phyloP scores from a whole-genome alignment of 352 stramenopile species.

The Globisporangium paddicum region DNA sequence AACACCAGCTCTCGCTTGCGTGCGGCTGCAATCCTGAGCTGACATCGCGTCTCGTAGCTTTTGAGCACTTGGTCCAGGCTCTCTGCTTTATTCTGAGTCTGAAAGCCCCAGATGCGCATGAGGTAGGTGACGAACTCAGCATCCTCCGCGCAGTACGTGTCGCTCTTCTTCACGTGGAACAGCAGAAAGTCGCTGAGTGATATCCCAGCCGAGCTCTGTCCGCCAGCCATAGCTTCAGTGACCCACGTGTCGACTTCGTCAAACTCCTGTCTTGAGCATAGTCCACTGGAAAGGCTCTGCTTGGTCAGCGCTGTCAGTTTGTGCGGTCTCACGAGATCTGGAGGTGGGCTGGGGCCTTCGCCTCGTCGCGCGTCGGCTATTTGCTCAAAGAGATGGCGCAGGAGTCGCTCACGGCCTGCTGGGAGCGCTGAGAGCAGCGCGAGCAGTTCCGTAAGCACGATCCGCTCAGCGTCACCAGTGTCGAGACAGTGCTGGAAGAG shows the following conservation, averaged over 20 bases:
- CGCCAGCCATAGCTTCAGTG: neutral
- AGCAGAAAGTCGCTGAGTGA: slow-evolving; percentile 32
- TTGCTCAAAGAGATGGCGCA: slow-evolving; percentile 53
- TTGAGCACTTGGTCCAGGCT: slow-evolving; percentile 17
- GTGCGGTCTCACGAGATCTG: slow-evolving; percentile 39
- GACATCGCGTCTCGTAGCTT: slow-evolving; percentile 24
- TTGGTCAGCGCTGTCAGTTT: slow-evolving; percentile 44
- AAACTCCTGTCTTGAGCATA: slow-evolving; percentile 31
- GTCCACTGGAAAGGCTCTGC: slow-evolving; percentile 28
- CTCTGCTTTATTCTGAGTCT: slow-evolving; percentile 4
- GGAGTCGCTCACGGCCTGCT: slow-evolving; percentile 27
- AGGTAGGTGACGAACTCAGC: slow-evolving; percentile 58
- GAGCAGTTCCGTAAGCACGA: slow-evolving; percentile 30
- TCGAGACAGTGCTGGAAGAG: slow-evolving; percentile 51
- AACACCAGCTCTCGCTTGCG: slow-evolving; percentile 27
- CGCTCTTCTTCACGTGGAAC: slow-evolving; percentile 48
- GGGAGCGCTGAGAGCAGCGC: slow-evolving; percentile 33
- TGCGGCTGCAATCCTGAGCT: slow-evolving; percentile 11
- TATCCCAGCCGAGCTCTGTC: slow-evolving; percentile 7
- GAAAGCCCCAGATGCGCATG: slow-evolving; percentile 56
- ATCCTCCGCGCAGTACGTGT: slow-evolving; percentile 41
- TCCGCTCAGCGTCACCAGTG: slow-evolving; percentile 5
- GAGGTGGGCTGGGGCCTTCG: slow-evolving; percentile 35
- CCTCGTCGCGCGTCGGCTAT: slow-evolving; percentile 41
- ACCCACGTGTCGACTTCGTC: slow-evolving; percentile 34